phyloP scores from a whole-genome alignment of 1,139 yeast species.

The Protomyces arabidopsidicola region DNA sequence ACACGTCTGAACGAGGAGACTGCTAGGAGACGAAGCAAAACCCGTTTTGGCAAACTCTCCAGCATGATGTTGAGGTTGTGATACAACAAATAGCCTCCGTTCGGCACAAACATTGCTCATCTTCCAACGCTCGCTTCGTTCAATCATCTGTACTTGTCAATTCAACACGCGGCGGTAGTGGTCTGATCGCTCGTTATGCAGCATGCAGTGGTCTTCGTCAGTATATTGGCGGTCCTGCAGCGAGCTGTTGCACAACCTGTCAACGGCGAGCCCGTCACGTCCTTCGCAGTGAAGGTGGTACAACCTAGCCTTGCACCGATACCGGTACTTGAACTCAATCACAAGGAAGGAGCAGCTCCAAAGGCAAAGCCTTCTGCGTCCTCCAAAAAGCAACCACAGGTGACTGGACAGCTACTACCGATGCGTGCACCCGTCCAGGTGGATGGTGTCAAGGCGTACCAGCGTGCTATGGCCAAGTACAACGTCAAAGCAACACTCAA shows the following conservation, averaged over 20 bases:
- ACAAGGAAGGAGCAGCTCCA: background rate
- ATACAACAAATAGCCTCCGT: background rate
- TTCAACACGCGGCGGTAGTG: too few species aligned
- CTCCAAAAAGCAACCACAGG: background rate
- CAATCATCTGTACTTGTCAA: too few species aligned
- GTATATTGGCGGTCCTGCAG: background rate
- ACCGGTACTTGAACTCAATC: background rate
- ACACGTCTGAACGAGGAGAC: background rate
- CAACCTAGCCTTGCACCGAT: background rate
- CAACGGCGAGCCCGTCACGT: background rate
- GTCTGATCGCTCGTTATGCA: background rate
- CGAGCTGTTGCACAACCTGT: background rate
- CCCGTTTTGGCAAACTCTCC: background rate
- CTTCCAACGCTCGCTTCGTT: too few species aligned
- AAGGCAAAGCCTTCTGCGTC: background rate
- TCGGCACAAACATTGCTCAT: background rate
- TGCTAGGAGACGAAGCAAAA: background rate
- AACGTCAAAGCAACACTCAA: constrained; percentile 2
- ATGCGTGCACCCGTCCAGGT: background rate
- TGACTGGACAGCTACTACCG: background rate
- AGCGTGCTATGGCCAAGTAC: constrained; percentile 7
- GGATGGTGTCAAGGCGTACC: background rate
- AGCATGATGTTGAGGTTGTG: background rate
- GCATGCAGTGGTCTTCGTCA: background rate
- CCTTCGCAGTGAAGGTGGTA: background rate